Conservation (phyloP, 2,329 filamentous ascomycete genomes). For the Dactylonectria macrodidyma region DNA sequence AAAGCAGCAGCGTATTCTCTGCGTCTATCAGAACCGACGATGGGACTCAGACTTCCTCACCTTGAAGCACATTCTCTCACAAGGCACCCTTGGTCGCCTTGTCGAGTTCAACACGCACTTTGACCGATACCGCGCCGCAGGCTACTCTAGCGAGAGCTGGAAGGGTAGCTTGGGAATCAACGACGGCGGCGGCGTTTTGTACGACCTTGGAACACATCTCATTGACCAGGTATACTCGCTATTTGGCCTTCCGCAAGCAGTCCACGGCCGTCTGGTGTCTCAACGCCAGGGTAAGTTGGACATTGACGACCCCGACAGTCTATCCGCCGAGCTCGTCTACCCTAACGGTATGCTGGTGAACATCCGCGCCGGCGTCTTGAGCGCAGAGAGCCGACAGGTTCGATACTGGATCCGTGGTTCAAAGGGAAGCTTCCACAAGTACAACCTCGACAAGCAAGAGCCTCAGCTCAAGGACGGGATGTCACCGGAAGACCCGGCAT, state of each 20-base stretch:
- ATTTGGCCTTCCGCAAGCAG: conserved; percentile 77
- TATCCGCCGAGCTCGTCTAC: conserved; percentile 79
- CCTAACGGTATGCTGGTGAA: conserved; percentile 73
- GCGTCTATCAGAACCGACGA: conserved; percentile 82
- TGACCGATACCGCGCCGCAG: conserved; percentile 75
- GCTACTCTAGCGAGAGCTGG: conserved; percentile 73
- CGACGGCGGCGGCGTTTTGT: conserved; percentile 78
- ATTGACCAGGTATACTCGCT: conserved; percentile 81
- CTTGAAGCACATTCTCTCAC: conserved; percentile 72
- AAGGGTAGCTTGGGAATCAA: conserved; percentile 73
- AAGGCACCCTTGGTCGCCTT: conserved; percentile 76
- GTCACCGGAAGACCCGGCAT: conserved; percentile 72
- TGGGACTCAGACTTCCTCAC: conserved; percentile 86
- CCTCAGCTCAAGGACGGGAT: conserved; percentile 77
- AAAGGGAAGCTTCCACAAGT: conserved; percentile 84
- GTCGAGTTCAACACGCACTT: conserved; percentile 87
- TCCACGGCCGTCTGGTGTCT: conserved; percentile 77
- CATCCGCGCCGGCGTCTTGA: conserved; percentile 78
- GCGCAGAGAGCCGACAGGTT: conserved; percentile 77
- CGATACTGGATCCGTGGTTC: conserved; percentile 84
- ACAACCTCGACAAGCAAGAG: conserved; percentile 81
- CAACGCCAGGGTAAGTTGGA: conserved; percentile 68
- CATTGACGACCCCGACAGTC: conserved; percentile 69
- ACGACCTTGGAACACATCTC: conserved; percentile 83
- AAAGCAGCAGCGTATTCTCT: conserved; percentile 66